Evolutionary conservation across 2,329 filamentous ascomycete species (phyloP).

Genomic region (Calycina marina): DNA sequence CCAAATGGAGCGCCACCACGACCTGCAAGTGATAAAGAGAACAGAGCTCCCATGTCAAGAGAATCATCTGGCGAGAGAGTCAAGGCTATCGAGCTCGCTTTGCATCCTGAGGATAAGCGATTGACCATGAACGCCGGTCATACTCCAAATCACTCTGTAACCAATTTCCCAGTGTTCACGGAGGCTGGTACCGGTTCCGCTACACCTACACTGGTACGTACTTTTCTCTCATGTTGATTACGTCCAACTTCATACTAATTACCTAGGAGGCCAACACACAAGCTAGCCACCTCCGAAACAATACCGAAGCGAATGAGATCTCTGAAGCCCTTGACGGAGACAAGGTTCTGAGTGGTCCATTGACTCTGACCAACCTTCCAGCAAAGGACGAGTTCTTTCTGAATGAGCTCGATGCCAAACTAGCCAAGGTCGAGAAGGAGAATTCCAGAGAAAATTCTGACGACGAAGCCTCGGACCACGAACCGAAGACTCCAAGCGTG

Average conservation of each 20-base stretch:
- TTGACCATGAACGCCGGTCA: constrained; percentile 49
- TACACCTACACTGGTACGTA: too few relatives aligned
- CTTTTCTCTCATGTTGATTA: too few relatives aligned
- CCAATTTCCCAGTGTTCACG: constrained; percentile 19
- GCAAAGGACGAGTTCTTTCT: constrained; percentile 15
- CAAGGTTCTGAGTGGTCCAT: constrained; percentile 13
- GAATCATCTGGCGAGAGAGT: constrained; percentile 4
- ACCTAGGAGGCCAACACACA: constrained; percentile 9
- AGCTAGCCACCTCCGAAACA: constrained; percentile 2
- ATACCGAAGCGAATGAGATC: constrained; percentile 2
- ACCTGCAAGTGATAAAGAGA: constrained; percentile 5
- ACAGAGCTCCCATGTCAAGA: constrained; percentile 4
- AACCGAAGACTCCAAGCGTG: constrained; percentile 5
- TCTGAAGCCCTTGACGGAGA: constrained; percentile 11
- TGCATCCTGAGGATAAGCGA: constrained; percentile 29
- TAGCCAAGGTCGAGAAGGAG: constrained; percentile 14
- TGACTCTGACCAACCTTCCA: constrained; percentile 14
- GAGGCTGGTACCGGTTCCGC: constrained; percentile 18
- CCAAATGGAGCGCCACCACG: constrained; percentile 11
- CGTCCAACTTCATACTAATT: too few relatives aligned
- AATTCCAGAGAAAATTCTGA: too few relatives aligned
- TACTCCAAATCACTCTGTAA: constrained; percentile 41
- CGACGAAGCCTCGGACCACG: too few relatives aligned
- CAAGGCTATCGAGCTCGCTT: constrained; percentile 8
- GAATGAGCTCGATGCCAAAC: constrained; percentile 12